Conservation (phyloP, 2,329 filamentous ascomycete genomes). For the Cladosporium velox region DNA sequence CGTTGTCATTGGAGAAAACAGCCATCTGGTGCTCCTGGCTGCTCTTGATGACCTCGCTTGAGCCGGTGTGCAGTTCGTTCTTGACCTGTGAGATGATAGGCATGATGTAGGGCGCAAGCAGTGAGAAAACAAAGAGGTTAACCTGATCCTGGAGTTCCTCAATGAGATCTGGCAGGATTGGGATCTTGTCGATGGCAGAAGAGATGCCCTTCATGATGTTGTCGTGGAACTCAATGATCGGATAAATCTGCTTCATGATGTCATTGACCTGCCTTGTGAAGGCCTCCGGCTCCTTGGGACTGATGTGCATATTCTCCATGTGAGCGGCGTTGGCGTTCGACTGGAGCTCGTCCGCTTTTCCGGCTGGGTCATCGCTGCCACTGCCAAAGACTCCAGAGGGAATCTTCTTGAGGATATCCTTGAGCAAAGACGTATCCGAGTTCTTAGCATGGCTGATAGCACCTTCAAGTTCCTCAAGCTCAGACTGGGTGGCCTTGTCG, state of each 20-base stretch:
- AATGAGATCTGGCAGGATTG: constrained; percentile 78
- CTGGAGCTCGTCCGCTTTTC: constrained; percentile 77
- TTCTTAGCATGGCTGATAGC: constrained; percentile 66
- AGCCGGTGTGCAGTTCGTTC: constrained; percentile 80
- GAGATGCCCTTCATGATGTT: constrained; percentile 79
- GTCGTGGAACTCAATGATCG: constrained; percentile 88
- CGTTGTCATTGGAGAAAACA: constrained; percentile 78
- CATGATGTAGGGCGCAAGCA: constrained; percentile 83
- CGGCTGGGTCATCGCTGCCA: constrained; percentile 64
- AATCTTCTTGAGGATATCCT: constrained; percentile 78
- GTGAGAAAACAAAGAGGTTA: constrained; percentile 86
- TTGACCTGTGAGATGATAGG: constrained; percentile 87
- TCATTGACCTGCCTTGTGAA: constrained; percentile 76
- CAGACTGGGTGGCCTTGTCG: constrained; percentile 55
- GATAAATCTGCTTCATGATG: constrained; percentile 78
- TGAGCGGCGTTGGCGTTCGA: constrained; percentile 72
- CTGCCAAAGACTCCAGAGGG: constrained; percentile 78
- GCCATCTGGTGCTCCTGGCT: constrained; percentile 81
- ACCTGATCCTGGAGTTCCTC: constrained; percentile 87
- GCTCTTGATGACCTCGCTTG: constrained; percentile 82
- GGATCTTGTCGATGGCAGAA: constrained; percentile 79
- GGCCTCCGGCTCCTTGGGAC: constrained; percentile 78
- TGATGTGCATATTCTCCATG: constrained; percentile 72
- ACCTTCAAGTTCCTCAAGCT: constrained; percentile 85
- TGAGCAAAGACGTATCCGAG: constrained; percentile 71